These are phyloP conservation scores for Vicia faba DNA, from an alignment of 306 rosid species.

Conservation along the genomic window DNA sequence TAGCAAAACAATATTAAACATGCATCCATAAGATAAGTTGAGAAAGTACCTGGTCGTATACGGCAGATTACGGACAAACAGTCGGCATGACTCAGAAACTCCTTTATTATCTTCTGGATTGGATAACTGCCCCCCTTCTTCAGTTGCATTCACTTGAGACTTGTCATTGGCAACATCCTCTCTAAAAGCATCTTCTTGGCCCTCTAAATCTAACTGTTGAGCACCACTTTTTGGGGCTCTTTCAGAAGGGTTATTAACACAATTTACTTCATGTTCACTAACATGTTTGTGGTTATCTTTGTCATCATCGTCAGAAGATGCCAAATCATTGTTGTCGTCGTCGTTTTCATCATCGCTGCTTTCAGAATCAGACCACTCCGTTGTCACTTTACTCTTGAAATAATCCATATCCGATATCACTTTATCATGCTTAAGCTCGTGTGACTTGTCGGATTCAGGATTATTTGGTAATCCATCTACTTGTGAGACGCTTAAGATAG, in stretches of 20 bases:
- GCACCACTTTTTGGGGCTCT: conserved; percentile 33
- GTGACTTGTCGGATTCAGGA: conserved; percentile 36
- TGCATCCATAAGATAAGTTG: conserved; percentile 11
- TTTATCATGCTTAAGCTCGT: conserved; percentile 44
- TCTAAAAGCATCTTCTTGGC: conserved; percentile 28
- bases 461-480: conserved; percentile 33
- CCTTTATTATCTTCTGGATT: conserved; percentile 51
- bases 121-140: conserved; percentile 34
- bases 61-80: conserved; percentile 91
- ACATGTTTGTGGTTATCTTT: conserved; percentile 31
- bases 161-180: conserved; percentile 37
- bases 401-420: conserved; percentile 75
- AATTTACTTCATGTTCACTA: conserved; percentile 29
- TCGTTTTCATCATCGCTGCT: conserved; percentile 51
- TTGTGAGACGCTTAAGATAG: conserved; percentile 34
- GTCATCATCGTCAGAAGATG: conserved; percentile 44
- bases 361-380: conserved; percentile 85
- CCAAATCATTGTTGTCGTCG: conserved; percentile 42
- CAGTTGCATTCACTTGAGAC: conserved; percentile 38
- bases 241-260: conserved; percentile 32
- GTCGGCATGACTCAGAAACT: conserved; percentile 61
- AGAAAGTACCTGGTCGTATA: conserved; percentile 63
- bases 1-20: conserved; percentile 10
- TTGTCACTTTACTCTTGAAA: conserved; percentile 77
- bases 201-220: conserved; percentile 36